Conservation (phyloP, 208 protist genomes). For the Acanthamoeba sp. region DNA sequence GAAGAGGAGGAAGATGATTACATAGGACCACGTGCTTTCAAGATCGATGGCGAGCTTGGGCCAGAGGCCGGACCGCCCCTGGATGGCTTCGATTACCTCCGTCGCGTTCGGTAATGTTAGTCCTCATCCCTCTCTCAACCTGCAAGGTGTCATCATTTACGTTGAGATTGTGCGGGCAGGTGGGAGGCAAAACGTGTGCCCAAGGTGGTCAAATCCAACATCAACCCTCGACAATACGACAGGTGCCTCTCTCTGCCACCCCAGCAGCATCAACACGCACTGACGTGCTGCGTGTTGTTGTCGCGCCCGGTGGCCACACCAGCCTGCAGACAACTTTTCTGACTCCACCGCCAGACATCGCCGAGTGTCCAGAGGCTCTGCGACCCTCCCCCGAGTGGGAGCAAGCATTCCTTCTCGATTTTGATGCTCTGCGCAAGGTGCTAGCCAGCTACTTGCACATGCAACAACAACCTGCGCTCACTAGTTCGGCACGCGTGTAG, state of each 20-base stretch:
- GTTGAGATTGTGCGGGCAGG: background rate
- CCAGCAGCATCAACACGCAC: too few species aligned
- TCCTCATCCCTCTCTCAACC: background rate
- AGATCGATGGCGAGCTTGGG: conserved; percentile 24
- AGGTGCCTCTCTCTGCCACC: too few species aligned
- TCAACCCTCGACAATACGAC: background rate
- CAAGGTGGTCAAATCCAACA: conserved; percentile 20
- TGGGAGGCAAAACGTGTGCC: conserved; percentile 43
- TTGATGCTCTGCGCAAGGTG: conserved; percentile 13
- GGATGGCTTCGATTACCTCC: conserved; percentile 67
- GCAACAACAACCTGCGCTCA: too few species aligned
- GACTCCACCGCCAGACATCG: background rate
- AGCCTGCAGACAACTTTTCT: background rate
- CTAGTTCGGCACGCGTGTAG: too few species aligned
- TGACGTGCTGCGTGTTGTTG: too few species aligned
- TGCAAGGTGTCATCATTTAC: background rate
- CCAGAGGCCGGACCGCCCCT: background rate
- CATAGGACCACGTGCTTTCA: conserved; percentile 26
- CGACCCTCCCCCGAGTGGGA: conserved; percentile 13
- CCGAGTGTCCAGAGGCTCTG: background rate
- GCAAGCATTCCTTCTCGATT: background rate
- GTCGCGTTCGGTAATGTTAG: background rate
- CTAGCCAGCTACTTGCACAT: background rate
- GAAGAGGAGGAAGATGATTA: background rate
- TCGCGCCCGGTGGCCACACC: background rate